These are phyloP conservation scores for Globisporangium camurandrum DNA, from an alignment of 352 stramenopile species.

Conservation along the genomic window DNA sequence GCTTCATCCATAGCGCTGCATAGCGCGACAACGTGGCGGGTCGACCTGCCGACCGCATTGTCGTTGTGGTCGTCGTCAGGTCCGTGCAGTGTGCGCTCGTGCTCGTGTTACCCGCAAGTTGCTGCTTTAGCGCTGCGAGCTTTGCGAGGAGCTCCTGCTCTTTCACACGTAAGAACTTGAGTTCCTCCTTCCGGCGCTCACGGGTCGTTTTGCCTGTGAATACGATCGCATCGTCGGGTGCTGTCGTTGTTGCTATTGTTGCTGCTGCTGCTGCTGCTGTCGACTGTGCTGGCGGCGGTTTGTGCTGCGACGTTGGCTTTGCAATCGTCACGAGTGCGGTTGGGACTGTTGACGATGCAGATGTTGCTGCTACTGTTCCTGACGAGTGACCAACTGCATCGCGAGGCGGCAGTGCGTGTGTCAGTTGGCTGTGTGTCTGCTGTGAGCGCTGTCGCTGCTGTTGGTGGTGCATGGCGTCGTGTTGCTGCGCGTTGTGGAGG, in stretches of 20 bases:
- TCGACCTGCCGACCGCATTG: slow-evolving; percentile 1
- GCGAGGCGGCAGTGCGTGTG: neutral
- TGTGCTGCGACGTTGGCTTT: too few species aligned
- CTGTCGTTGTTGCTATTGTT: neutral
- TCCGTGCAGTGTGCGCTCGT: neutral
- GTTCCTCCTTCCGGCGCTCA: slow-evolving; percentile 20
- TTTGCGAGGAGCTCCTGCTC: slow-evolving; percentile 21
- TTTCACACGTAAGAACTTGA: slow-evolving; percentile 20
- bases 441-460: neutral
- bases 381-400: neutral
- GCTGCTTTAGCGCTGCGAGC: slow-evolving; percentile 15
- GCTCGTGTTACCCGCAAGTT: neutral
- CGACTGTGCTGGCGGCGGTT: neutral
- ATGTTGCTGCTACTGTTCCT: neutral
- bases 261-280: neutral
- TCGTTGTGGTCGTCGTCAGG: neutral
- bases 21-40: slow-evolving; percentile 9
- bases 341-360: neutral
- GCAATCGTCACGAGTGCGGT: neutral
- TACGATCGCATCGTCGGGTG: neutral
- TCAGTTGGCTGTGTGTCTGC: neutral
- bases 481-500: slow-evolving; percentile 1
- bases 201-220: slow-evolving; percentile 12
- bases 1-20: slow-evolving; percentile 11
- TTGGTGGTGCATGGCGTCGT: neutral